Percentiles rank a stretch among this genome's conserved stretches.
phyloP scores from a whole-genome alignment of 192 early-diverging fungal genomes.

The Coemansia sp. region DNA sequence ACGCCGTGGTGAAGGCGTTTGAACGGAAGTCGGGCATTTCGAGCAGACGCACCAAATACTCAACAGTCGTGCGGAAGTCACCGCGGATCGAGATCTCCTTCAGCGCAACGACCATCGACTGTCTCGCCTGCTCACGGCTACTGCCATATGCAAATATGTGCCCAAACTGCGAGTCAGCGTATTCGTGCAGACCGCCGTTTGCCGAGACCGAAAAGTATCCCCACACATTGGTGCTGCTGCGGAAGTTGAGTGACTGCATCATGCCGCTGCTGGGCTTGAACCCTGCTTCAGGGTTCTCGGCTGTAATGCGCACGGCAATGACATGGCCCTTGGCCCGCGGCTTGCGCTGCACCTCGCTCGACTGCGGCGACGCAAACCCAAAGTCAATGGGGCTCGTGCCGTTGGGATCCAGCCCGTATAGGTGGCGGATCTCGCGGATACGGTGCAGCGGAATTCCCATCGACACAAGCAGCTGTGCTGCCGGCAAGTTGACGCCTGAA shows the following conservation, averaged over 20 bases:
- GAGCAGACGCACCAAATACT: conserved; percentile 91
- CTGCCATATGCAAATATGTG: conserved; percentile 98
- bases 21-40: conserved; percentile 86
- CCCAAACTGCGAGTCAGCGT: conserved; percentile 99
- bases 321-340: conserved; percentile 95
- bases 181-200: conserved; percentile 95
- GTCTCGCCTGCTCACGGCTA: conserved; percentile 86
- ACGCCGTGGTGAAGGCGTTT: conserved; percentile 91
- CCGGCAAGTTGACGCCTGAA: conserved; percentile 95
- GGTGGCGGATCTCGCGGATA: conserved; percentile 92
- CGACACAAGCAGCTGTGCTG: conserved; percentile 96
- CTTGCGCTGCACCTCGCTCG: conserved; percentile 83
- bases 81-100: conserved; percentile 98
- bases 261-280: conserved; percentile 98
- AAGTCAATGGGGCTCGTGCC: conserved; percentile 91
- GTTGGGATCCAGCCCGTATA: conserved; percentile 88
- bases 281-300: conserved; percentile 98
- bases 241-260: conserved; percentile 96
- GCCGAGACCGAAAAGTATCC: conserved; percentile 98
- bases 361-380: conserved; percentile 75
- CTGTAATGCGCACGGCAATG: conserved; percentile 97
- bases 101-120: conserved; percentile 95
- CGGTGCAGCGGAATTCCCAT: conserved; percentile 97
- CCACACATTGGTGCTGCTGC: conserved; percentile 95
- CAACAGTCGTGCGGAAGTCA: conserved; percentile 97